A percentile compares a stretch with the other conserved stretches of the same genome.
phyloP scores from a whole-genome alignment of 345 rosid species.

The Arabidopsis arenosa region DNA sequence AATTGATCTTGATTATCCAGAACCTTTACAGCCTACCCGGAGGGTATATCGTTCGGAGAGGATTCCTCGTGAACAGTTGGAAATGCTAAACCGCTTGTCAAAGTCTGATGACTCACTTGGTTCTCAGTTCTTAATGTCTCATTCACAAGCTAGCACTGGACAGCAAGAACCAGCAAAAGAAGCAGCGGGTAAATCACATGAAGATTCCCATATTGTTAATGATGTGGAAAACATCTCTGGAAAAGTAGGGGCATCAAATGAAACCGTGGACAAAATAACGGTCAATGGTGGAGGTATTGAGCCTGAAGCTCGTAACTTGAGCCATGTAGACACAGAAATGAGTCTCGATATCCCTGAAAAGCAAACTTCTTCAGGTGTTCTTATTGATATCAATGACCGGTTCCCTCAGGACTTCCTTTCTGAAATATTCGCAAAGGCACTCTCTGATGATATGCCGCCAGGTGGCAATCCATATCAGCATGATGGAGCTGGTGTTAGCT shows the following conservation, averaged over 20 bases:
- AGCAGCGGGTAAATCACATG: constrained; percentile 52
- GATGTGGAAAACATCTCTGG: constrained; percentile 36
- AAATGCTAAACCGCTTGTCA: constrained; percentile 75
- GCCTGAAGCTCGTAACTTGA: constrained; percentile 30
- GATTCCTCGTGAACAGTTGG: constrained; percentile 80
- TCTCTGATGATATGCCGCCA: constrained; percentile 51
- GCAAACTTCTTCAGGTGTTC: constrained; percentile 49
- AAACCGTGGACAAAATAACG: constrained; percentile 29
- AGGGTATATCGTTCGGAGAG: constrained; percentile 82
- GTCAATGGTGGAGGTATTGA: constrained; percentile 37
- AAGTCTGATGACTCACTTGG: constrained; percentile 90
- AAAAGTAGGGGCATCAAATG: constrained; percentile 23
- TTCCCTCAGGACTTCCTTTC: constrained; percentile 86
- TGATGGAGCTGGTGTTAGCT: constrained; percentile 78
- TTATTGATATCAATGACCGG: constrained; percentile 85
- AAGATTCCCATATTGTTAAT: constrained; percentile 48
- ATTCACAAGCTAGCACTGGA: constrained; percentile 62
- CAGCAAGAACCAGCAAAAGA: constrained; percentile 56
- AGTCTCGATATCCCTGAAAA: constrained; percentile 35
- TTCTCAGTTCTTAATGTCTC: constrained; percentile 76
- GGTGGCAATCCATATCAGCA: constrained; percentile 54
- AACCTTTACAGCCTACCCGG: constrained; percentile 58
- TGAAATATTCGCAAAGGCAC: constrained; percentile 74
- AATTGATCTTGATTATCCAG: constrained; percentile 58
- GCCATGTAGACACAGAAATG: constrained; percentile 31